Conservation (phyloP, 192 early-diverging fungal genomes). For the Podila horticola region DNA sequence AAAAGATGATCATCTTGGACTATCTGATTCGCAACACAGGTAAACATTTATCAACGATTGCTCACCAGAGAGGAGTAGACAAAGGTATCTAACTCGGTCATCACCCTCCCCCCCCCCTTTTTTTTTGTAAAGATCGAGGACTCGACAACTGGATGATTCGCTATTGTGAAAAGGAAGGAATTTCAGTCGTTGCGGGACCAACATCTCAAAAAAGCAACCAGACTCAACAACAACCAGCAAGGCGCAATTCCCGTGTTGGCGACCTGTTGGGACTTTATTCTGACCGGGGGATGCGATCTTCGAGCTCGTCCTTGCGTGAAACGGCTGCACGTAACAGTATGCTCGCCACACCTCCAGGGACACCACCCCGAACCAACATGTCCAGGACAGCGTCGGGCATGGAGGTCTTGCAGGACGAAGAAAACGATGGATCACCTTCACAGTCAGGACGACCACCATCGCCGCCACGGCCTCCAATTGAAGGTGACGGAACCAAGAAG, state of each 20-base stretch:
- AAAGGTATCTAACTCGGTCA: background rate
- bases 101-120: no score
- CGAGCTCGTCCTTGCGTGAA: slow-evolving; percentile 25
- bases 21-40: slow-evolving; percentile 94
- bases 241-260: slow-evolving; percentile 36
- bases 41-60: slow-evolving; percentile 21
- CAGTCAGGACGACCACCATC: background rate
- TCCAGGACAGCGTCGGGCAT: slow-evolving; percentile 9
- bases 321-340: slow-evolving; percentile 8
- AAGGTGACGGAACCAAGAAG: background rate
- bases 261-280: slow-evolving; percentile 32
- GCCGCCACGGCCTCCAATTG: background rate
- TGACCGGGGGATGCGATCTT: slow-evolving; percentile 6
- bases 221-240: slow-evolving; percentile 14
- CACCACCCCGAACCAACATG: slow-evolving; percentile 23
- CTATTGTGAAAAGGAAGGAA: slow-evolving; percentile 60
- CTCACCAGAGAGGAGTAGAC: background rate
- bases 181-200: slow-evolving; percentile 24
- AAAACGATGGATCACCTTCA: background rate
- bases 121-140: slow-evolving; percentile 61
- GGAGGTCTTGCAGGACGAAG: slow-evolving; percentile 11
- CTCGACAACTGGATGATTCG: slow-evolving; percentile 91
- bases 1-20: slow-evolving; percentile 85
- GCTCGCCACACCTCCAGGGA: slow-evolving; percentile 40
- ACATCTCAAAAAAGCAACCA: slow-evolving; percentile 1